Base-by-base conservation (phyloP, 2,329 filamentous ascomycete genomes). In the Talaromyces sp. region DNA sequence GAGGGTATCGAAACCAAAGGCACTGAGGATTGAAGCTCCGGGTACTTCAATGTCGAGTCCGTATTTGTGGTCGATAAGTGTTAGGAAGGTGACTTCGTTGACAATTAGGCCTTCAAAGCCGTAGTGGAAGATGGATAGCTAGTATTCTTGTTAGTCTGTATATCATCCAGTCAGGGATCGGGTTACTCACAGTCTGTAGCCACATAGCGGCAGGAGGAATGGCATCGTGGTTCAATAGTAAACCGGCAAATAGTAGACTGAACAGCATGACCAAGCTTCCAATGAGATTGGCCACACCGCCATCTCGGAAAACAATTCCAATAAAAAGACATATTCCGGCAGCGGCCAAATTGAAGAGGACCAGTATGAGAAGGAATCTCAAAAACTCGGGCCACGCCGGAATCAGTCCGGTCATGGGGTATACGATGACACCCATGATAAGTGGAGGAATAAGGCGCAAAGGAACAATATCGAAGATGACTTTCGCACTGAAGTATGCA, bases 241-340 rank as follows among this genome's bases (percentile, higher is more conserved):
- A 88, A 65, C 95, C 95, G 0, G 93, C 94, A 77, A 99, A 98
- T 10, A 99, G 85, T 67, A 99, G 81, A 75, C 91, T 96, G 83
- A 99, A 99, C 8, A 99, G 84, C 95, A 99, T 99, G 60, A 98
- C 92, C 72, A 99, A 80, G 71, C 93, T 96, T 63, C 94, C 95
- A 67, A 99, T 91, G 68, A 99, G 78, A 77, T 96, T 98, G 60
- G 95, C 95, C 1, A 99, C 93, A 43, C 93, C 91, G 36, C 87
- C 87, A 73, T 99, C 95, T 73, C 91, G 92, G 84, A 96, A 96
- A 7, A 97, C 86, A 67, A 99, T 97, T 69, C 95, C 95, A 71
- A 99, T 96, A 76, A 97, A 97, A 7, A 99, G 84, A 76, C 93
- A 98, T 67, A 99, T 95, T 38, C 91, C 91, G 0, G 95, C 92